phyloP scores from a whole-genome alignment of 768 basidiomycete species.

The Mycena rebaudengoi region DNA sequence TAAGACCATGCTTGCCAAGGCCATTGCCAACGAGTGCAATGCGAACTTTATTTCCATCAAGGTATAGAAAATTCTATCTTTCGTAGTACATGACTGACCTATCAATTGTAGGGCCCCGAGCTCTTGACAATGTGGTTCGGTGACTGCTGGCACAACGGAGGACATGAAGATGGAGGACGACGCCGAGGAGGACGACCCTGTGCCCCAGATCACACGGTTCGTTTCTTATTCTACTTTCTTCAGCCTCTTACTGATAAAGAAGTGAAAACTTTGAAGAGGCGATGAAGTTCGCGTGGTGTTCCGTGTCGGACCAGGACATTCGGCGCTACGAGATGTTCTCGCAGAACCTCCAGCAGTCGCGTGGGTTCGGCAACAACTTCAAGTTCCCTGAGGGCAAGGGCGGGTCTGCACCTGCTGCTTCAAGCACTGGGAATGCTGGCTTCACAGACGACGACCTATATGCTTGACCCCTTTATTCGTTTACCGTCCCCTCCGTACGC shows the following conservation, averaged over 20 bases:
- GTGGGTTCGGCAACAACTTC: constrained; percentile 94
- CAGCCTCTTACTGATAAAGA: constrained; percentile 16
- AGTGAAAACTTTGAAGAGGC: constrained; percentile 98
- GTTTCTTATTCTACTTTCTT: constrained; percentile 30
- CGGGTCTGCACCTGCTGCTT: constrained; percentile 46
- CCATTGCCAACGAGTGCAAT: constrained; percentile 99
- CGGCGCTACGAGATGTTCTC: constrained; percentile 98
- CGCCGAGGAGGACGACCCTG: constrained; percentile 86
- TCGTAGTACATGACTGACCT: constrained; percentile 22
- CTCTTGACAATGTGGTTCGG: constrained; percentile 99
- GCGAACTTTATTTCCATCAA: constrained; percentile 99
- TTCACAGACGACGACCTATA: constrained; percentile 95
- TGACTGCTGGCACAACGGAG: constrained; percentile 80
- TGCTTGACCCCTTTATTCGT: no score
- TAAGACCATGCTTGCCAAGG: constrained; percentile 99
- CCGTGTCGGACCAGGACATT: constrained; percentile 96
- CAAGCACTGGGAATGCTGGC: constrained; percentile 68
- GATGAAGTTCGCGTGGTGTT: constrained; percentile 96
- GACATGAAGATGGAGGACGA: constrained; percentile 78
- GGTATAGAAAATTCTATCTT: constrained; percentile 50
- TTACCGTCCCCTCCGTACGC: no score
- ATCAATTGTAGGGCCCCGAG: constrained; percentile 79
- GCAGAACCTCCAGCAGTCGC: constrained; percentile 92
- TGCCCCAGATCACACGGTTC: constrained; percentile 88
- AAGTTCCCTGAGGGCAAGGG: constrained; percentile 90